Percentiles rank a stretch among this genome's conserved stretches.
These are phyloP conservation scores for Colletotrichum lupini DNA, from an alignment of 2,329 filamentous ascomycete species.

Conservation along the genomic window DNA sequence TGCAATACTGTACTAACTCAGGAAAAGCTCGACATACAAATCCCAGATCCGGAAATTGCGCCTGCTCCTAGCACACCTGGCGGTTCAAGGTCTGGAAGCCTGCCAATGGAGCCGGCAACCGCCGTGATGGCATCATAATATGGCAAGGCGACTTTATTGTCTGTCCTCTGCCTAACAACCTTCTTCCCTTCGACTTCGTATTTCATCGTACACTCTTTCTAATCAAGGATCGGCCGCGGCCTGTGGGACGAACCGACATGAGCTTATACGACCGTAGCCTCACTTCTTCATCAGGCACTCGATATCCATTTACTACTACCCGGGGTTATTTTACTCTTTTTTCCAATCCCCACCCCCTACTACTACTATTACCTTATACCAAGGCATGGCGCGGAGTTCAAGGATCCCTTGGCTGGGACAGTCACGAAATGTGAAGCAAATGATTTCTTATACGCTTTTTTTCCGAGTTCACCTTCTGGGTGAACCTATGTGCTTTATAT, in stretches of 20 bases:
- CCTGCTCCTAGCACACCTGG: conserved; percentile 57
- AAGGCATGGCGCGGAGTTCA: conserved; percentile 38
- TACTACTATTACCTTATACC: conserved; percentile 34
- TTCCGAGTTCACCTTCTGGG: background rate
- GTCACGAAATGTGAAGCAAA: conserved; percentile 29
- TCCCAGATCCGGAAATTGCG: conserved; percentile 80
- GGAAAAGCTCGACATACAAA: conserved; percentile 82
- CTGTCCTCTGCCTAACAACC: background rate
- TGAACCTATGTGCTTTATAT: background rate
- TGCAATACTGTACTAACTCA: conserved; percentile 38
- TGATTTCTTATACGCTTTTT: background rate
- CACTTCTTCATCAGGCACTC: conserved; percentile 22
- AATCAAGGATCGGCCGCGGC: conserved; percentile 21
- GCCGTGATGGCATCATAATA: conserved; percentile 29
- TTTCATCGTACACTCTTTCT: conserved; percentile 33
- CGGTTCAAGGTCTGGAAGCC: conserved; percentile 16
- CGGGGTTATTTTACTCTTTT: conserved; percentile 10
- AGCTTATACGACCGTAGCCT: conserved; percentile 29
- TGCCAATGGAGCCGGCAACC: conserved; percentile 32
- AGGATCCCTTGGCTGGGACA: conserved; percentile 22
- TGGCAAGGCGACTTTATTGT: background rate
- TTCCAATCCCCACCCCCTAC: background rate
- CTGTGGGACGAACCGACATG: conserved; percentile 23
- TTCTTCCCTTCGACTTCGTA: conserved; percentile 21
- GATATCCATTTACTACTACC: conserved; percentile 34